Conservation (phyloP, 768 basidiomycete species). For the Xerocomellus amylosporus region DNA sequence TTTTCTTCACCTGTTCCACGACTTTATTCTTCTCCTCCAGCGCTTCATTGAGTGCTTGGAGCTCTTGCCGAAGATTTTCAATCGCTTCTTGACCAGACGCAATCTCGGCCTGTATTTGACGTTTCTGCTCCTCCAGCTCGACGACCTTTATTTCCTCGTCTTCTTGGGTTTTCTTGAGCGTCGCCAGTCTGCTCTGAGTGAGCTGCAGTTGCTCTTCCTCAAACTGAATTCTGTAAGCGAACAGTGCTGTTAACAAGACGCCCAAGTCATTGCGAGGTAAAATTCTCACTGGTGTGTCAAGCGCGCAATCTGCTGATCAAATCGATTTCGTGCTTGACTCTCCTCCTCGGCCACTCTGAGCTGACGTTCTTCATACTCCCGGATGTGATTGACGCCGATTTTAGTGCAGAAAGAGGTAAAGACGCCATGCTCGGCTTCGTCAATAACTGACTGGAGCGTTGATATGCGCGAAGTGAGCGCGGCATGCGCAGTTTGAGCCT, state of each 20-base stretch:
- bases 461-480: constrained; percentile 54
- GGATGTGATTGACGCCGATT: constrained; percentile 77
- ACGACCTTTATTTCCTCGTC: constrained; percentile 54
- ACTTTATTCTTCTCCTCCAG: constrained; percentile 71
- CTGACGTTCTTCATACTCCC: constrained; percentile 92
- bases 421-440: constrained; percentile 76
- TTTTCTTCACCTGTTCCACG: constrained; percentile 75
- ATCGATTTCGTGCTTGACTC: constrained; percentile 77
- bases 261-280: neutral
- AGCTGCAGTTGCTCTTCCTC: constrained; percentile 71
- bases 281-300: constrained; percentile 74
- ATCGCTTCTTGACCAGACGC: constrained; percentile 54
- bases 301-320: constrained; percentile 82
- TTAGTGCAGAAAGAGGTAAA: constrained; percentile 76
- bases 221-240: constrained; percentile 62
- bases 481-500: constrained; percentile 56
- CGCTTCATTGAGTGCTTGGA: constrained; percentile 56
- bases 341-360: constrained; percentile 86
- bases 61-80: constrained; percentile 54
- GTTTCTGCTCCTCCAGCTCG: constrained; percentile 55
- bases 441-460: constrained; percentile 53
- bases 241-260: constrained; percentile 3
- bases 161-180: constrained; percentile 49
- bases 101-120: constrained; percentile 57
- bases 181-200: constrained; percentile 59